A percentile compares a stretch with the other conserved stretches of the same genome.
Conservation (phyloP, 352 stramenopile species). For the Plasmopara muralis region DNA sequence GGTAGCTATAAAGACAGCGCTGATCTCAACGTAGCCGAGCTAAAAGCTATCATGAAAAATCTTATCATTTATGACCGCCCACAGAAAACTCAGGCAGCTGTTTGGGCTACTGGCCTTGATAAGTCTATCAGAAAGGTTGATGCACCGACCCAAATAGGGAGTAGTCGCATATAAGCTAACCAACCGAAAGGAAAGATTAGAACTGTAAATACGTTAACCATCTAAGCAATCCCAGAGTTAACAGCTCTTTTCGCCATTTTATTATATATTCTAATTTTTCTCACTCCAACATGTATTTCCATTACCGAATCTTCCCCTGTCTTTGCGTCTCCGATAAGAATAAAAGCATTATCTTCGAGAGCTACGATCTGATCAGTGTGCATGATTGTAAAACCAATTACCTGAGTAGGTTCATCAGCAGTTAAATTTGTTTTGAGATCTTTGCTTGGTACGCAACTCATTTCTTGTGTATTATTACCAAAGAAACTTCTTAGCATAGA, state of each 20-base stretch:
- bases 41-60: conserved; percentile 17
- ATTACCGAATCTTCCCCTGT: conserved; percentile 8
- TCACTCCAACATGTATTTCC: too few species aligned
- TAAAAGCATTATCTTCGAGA: conserved; percentile 7
- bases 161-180: conserved; percentile 9
- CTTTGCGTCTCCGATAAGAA: conserved; percentile 1
- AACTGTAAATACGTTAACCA: conserved; percentile 11
- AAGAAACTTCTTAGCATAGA: too few species aligned
- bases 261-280: too few species aligned
- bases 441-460: too few species aligned
- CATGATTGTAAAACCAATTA: too few species aligned
- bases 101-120: conserved; percentile 8
- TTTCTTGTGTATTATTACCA: too few species aligned
- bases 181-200: conserved; percentile 7
- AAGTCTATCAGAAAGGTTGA: conserved; percentile 9
- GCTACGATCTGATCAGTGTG: conserved; percentile 5
- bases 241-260: too few species aligned
- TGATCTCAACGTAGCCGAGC: conserved; percentile 13
- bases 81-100: not conserved
- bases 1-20: conserved; percentile 20
- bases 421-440: too few species aligned
- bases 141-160: conserved; percentile 11
- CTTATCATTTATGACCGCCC: conserved; percentile 2
- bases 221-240: not conserved
- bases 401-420: too few species aligned